Evolutionary conservation across 1,139 yeast genomes (phyloP).

Genomic region (Candida albicans): DNA sequence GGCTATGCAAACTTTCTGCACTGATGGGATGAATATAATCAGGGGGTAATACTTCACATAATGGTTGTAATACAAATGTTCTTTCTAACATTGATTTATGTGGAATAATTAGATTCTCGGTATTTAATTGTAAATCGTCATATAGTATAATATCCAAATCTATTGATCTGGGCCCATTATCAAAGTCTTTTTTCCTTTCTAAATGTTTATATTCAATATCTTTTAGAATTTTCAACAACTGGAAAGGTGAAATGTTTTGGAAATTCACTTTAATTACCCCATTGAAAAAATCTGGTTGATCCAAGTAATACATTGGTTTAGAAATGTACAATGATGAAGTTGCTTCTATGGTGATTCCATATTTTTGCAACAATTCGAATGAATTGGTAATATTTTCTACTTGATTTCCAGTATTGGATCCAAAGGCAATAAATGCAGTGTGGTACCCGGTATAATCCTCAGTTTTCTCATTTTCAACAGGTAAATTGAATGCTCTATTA

Average conservation of each 20-base stretch:
- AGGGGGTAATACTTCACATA: slow-evolving; percentile 75
- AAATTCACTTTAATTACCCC: slow-evolving; percentile 69
- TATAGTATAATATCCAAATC: slow-evolving; percentile 85
- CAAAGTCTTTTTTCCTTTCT: slow-evolving; percentile 71
- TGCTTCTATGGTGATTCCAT: slow-evolving; percentile 48
- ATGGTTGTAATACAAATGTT: slow-evolving; percentile 85
- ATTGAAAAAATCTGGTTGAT: slow-evolving; percentile 81
- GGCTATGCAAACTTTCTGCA: slow-evolving; percentile 74
- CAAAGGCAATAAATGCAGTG: slow-evolving; percentile 78
- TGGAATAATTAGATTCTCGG: slow-evolving; percentile 67
- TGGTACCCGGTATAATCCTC: slow-evolving; percentile 30
- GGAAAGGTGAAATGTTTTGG: slow-evolving; percentile 59
- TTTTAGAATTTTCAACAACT: slow-evolving; percentile 61
- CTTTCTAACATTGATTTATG: slow-evolving; percentile 88
- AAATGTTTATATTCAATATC: slow-evolving; percentile 73
- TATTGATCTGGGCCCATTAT: slow-evolving; percentile 88
- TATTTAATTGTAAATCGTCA: slow-evolving; percentile 57
- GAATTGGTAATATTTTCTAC: slow-evolving; percentile 62
- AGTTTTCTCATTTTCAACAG: slow-evolving; percentile 24
- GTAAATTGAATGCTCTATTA: slow-evolving; percentile 26
- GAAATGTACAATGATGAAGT: slow-evolving; percentile 84
- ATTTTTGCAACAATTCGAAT: slow-evolving; percentile 45
- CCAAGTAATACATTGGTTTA: slow-evolving; percentile 85
- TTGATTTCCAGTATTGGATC: slow-evolving; percentile 81
- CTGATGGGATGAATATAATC: slow-evolving; percentile 74